phyloP scores from a whole-genome alignment of 2,329 filamentous ascomycete genomes.

The Xylariaceae sp. region DNA sequence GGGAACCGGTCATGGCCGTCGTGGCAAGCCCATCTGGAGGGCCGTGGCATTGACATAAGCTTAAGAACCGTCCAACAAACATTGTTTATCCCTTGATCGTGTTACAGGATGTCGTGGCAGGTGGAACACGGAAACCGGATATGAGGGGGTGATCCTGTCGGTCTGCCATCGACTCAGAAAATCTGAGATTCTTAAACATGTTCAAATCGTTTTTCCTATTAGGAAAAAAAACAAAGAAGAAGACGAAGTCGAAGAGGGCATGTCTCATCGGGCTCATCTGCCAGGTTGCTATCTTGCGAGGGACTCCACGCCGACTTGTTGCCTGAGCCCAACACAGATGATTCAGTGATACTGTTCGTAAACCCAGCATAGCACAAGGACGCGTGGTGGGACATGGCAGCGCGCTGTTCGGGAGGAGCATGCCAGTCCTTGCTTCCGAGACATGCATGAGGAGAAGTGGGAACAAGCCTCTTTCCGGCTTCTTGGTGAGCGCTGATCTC shows the following conservation, averaged over 20 bases:
- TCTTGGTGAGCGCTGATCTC: slow-evolving; percentile 12
- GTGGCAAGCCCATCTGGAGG: neutral
- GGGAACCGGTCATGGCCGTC: no score
- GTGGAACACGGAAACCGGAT: slow-evolving; percentile 6
- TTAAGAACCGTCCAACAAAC: slow-evolving; percentile 15
- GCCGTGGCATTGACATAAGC: slow-evolving; percentile 15
- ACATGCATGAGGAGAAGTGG: slow-evolving; percentile 6
- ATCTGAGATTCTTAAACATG: neutral
- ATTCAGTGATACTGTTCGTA: no score
- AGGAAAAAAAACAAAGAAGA: no score
- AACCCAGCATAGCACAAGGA: neutral
- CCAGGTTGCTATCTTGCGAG: neutral
- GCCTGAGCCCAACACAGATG: no score
- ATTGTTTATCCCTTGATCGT: slow-evolving; percentile 1
- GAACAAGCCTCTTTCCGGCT: slow-evolving; percentile 7
- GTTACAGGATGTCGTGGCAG: slow-evolving; percentile 9
- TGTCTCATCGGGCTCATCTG: no score
- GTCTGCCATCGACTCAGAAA: no score
- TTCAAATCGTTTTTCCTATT: neutral
- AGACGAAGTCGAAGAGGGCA: no score
- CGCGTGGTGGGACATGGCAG: slow-evolving; percentile 11
- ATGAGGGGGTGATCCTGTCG: slow-evolving; percentile 1
- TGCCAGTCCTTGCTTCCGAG: slow-evolving; percentile 9
- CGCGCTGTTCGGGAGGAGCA: slow-evolving; percentile 9
- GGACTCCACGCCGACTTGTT: no score